Evolutionary conservation across 306 rosid species (phyloP).

Genomic region (Rosa multiflora): DNA sequence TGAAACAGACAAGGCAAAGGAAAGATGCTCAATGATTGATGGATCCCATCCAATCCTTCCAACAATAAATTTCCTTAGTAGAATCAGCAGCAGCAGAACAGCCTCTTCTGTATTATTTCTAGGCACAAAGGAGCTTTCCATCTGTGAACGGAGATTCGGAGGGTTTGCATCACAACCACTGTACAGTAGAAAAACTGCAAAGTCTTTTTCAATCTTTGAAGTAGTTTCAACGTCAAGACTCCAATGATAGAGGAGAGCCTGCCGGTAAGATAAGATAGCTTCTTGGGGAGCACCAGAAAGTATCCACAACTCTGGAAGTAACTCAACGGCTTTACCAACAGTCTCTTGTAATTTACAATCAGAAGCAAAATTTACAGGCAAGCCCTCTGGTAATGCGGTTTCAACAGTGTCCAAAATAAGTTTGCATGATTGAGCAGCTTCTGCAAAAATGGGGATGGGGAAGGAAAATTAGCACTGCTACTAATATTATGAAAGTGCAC

Average conservation of each 20-base stretch:
- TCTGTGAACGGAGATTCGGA: conserved; percentile 73
- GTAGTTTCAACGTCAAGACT: conserved; percentile 54
- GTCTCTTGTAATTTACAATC: conserved; percentile 80
- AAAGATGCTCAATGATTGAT: conserved; percentile 73
- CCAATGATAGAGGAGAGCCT: conserved; percentile 77
- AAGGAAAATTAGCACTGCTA: conserved; percentile 5
- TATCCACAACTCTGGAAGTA: conserved; percentile 86
- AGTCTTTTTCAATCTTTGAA: conserved; percentile 73
- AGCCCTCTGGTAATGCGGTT: conserved; percentile 84
- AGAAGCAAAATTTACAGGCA: conserved; percentile 55
- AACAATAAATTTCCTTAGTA: conserved; percentile 45
- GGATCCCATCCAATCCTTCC: conserved; percentile 75
- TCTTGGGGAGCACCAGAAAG: conserved; percentile 65
- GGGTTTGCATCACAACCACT: conserved; percentile 86
- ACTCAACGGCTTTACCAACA: conserved; percentile 57
- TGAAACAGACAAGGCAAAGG: conserved; percentile 69
- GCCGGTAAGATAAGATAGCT: conserved; percentile 69
- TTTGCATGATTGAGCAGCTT: conserved; percentile 86
- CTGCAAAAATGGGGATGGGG: conserved; percentile 42
- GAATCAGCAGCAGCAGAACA: conserved; percentile 66
- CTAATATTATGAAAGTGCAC: neutral
- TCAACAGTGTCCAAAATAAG: conserved; percentile 75
- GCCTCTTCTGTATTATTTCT: conserved; percentile 90
- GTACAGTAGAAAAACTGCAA: conserved; percentile 78
- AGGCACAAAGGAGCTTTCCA: conserved; percentile 82